Conservation (phyloP, 2,329 filamentous ascomycete genomes). For the Metarhizium robertsii region DNA sequence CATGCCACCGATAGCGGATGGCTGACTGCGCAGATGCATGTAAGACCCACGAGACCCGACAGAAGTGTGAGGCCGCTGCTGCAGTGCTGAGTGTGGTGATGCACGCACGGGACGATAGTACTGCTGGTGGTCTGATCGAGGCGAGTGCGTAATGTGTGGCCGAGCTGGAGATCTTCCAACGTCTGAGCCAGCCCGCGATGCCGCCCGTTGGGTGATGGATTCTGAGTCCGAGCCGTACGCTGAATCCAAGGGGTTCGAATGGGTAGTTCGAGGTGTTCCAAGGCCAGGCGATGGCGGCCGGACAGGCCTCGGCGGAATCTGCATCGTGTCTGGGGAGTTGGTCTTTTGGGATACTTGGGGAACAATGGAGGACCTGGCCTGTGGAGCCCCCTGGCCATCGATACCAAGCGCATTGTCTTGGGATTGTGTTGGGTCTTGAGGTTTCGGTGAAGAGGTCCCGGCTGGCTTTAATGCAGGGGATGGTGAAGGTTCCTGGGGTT, state of each 20-base stretch:
- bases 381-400: background rate
- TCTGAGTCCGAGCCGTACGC: slow-evolving; percentile 40
- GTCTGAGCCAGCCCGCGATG: slow-evolving; percentile 25
- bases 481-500: background rate
- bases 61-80: slow-evolving; percentile 48
- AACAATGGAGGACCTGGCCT: slow-evolving; percentile 38
- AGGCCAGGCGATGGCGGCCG: slow-evolving; percentile 22
- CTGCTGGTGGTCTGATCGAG: slow-evolving; percentile 32
- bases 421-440: background rate
- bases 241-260: slow-evolving; percentile 30
- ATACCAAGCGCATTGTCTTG: background rate
- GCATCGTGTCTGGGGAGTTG: slow-evolving; percentile 42
- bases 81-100: slow-evolving; percentile 53
- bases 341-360: slow-evolving; percentile 46
- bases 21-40: slow-evolving; percentile 36
- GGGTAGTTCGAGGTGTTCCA: slow-evolving; percentile 21
- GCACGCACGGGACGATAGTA: slow-evolving; percentile 54
- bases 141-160: slow-evolving; percentile 20
- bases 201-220: slow-evolving; percentile 20
- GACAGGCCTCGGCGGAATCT: slow-evolving; percentile 33
- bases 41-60: slow-evolving; percentile 23
- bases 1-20: slow-evolving; percentile 43
- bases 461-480: slow-evolving; percentile 1
- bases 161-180: slow-evolving; percentile 15
- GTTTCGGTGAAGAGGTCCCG: background rate